Evolutionary conservation across 768 basidiomycete genomes (phyloP).

Genomic region (Leccinum longicurvipes): DNA sequence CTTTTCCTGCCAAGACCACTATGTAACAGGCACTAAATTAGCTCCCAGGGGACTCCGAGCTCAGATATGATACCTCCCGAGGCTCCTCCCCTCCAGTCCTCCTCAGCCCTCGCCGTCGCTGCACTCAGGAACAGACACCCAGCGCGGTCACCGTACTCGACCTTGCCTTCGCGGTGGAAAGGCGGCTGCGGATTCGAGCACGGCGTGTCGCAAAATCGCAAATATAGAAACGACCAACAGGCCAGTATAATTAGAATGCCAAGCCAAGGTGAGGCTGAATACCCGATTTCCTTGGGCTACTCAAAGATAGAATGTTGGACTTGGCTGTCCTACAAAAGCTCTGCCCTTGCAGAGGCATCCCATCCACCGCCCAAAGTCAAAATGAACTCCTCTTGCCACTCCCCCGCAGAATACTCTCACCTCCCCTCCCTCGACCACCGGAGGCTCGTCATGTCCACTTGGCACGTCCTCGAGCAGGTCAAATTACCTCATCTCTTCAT

Average conservation of each 20-base stretch:
- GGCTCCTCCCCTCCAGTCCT: not conserved
- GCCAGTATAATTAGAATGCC: conserved; percentile 41
- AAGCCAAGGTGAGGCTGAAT: conserved; percentile 39
- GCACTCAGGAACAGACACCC: not conserved
- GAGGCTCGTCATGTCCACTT: conserved; percentile 41
- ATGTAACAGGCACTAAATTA: conserved; percentile 31
- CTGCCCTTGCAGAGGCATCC: conserved; percentile 18
- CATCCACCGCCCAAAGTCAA: conserved; percentile 16
- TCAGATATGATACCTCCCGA: not conserved
- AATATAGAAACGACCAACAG: conserved; percentile 18
- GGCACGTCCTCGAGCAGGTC: conserved; percentile 49
- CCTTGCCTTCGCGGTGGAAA: not conserved
- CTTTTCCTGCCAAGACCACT: conserved; percentile 28
- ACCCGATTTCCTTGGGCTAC: conserved; percentile 29
- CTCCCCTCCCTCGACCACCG: conserved; percentile 22
- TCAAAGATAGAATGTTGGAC: conserved; percentile 47
- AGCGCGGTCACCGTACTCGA: not conserved
- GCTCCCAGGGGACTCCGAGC: conserved; percentile 14
- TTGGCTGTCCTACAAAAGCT: conserved; percentile 44
- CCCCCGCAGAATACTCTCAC: conserved; percentile 16
- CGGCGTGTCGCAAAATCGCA: conserved; percentile 11
- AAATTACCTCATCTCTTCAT: not conserved
- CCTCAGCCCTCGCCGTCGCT: not conserved
- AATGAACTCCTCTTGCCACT: conserved; percentile 28
- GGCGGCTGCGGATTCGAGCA: not conserved